Conservation (phyloP, 805 yeast genomes). For the Nakazawaea anatomiae region DNA sequence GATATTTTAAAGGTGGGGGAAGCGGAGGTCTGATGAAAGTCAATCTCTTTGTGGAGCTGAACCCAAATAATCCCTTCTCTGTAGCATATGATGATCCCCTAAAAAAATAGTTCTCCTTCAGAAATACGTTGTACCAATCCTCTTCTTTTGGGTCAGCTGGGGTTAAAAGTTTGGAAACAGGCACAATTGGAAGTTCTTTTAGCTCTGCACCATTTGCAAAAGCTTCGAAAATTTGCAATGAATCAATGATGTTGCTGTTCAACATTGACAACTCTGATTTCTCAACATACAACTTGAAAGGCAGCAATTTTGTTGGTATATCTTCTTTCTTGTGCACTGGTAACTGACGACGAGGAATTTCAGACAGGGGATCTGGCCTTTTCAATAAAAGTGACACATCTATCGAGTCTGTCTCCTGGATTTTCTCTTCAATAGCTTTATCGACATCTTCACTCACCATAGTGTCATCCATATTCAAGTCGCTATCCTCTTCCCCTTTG, state of each 20-base stretch:
- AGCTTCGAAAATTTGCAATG: slow-evolving; percentile 42
- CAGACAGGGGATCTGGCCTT: slow-evolving; percentile 27
- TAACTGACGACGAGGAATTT: slow-evolving; percentile 20
- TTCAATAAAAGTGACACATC: slow-evolving; percentile 29
- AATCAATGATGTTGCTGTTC: slow-evolving; percentile 41
- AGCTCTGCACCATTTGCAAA: slow-evolving; percentile 30
- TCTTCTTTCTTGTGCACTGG: slow-evolving; percentile 27
- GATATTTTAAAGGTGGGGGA: slow-evolving; percentile 79
- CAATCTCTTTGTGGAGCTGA: slow-evolving; percentile 44
- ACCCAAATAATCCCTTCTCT: slow-evolving; percentile 55
- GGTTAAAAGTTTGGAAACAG: slow-evolving; percentile 60
- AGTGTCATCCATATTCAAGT: slow-evolving; percentile 13
- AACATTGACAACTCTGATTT: slow-evolving; percentile 35
- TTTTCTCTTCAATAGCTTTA: slow-evolving; percentile 12
- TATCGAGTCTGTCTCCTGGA: slow-evolving; percentile 20
- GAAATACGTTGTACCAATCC: slow-evolving; percentile 51
- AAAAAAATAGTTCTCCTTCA: slow-evolving; percentile 38
- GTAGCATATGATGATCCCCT: slow-evolving; percentile 28
- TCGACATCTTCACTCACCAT: slow-evolving; percentile 4
- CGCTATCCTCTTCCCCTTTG: slow-evolving; percentile 12
- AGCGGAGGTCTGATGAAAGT: slow-evolving; percentile 78
- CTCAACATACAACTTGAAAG: slow-evolving; percentile 42
- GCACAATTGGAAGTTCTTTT: slow-evolving; percentile 31
- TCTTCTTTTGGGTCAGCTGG: slow-evolving; percentile 59
- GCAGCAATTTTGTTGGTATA: slow-evolving; percentile 19